Conservation (phyloP, 1,284 basidiomycete species). For the Melampsora medusae region DNA sequence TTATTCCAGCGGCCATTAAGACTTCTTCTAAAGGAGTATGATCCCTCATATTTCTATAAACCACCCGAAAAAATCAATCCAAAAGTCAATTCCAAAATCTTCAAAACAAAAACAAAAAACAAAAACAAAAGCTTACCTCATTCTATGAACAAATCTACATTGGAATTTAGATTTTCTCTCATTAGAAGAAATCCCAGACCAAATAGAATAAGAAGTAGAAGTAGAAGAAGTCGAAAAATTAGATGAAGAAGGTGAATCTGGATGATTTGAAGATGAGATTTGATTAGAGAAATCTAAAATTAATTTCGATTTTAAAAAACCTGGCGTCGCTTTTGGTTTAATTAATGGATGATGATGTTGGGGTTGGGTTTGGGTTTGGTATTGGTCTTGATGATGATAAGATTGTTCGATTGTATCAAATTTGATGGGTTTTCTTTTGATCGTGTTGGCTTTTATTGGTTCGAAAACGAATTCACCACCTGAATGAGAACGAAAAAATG, state of each 20-base stretch:
- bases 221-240: neutral
- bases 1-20: neutral
- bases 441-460: constrained; percentile 11
- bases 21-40: constrained; percentile 1
- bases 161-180: constrained; percentile 3
- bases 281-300: constrained; percentile 5
- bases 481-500: neutral
- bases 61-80: neutral
- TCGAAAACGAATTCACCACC: constrained; percentile 38
- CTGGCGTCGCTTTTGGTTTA: neutral
- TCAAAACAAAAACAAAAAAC: neutral
- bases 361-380: neutral
- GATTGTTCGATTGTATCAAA: neutral
- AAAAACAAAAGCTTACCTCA: constrained; percentile 18
- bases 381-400: neutral
- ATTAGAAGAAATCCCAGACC: constrained; percentile 2
- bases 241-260: neutral
- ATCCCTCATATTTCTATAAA: neutral
- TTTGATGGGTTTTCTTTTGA: constrained; percentile 34
- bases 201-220: neutral
- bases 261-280: neutral
- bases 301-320: neutral
- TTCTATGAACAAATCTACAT: constrained; percentile 35
- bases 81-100: neutral
- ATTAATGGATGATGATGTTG: neutral